Conservation (phyloP, 2,329 filamentous ascomycete genomes). For the Aspergillus nomiae region DNA sequence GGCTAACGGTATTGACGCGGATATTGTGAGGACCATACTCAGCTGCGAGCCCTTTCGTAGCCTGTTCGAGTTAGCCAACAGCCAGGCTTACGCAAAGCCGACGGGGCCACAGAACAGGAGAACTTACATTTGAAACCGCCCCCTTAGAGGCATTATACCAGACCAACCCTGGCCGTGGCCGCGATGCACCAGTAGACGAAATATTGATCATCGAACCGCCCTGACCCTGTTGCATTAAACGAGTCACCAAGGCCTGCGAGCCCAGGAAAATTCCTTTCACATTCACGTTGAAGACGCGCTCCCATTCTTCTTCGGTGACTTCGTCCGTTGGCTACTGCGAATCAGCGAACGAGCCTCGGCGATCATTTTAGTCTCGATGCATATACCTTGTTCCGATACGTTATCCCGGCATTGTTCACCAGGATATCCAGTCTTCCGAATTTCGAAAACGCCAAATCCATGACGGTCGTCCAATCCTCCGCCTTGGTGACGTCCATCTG, state of each 20-base stretch:
- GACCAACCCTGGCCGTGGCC: constrained; percentile 46
- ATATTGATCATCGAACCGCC: constrained; percentile 50
- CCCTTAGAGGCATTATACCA: constrained; percentile 51
- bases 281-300: constrained; percentile 48
- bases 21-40: constrained; percentile 74
- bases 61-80: constrained; percentile 38
- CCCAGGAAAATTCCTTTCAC: constrained; percentile 46
- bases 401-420: constrained; percentile 52
- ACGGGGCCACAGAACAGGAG: not conserved
- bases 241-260: constrained; percentile 35
- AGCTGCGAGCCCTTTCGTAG: constrained; percentile 68
- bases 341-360: not conserved
- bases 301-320: constrained; percentile 47
- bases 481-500: constrained; percentile 39
- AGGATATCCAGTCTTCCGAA: constrained; percentile 45
- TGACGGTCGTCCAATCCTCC: constrained; percentile 35
- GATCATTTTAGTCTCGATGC: not conserved
- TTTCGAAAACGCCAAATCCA: constrained; percentile 32
- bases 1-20: constrained; percentile 71
- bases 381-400: constrained; percentile 42
- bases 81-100: not conserved
- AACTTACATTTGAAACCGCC: constrained; percentile 45
- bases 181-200: constrained; percentile 45
- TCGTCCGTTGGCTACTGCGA: constrained; percentile 38
- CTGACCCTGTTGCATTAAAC: constrained; percentile 40